A percentile compares a stretch with the other conserved stretches of the same genome.
Conservation (phyloP, 352 stramenopile species). For the Phytopythium helicoides region DNA sequence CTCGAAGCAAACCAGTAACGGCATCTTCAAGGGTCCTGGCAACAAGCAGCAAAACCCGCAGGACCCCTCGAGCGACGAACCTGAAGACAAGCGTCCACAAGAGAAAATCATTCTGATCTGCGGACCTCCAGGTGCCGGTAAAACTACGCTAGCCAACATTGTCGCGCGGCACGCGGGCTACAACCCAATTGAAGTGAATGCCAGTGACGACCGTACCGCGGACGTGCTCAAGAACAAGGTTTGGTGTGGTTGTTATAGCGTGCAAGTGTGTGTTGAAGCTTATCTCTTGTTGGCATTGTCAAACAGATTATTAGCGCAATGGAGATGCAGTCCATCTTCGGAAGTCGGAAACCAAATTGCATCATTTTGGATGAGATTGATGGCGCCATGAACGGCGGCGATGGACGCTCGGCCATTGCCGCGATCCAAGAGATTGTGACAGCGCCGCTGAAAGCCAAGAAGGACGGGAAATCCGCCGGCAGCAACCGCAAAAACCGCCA, state of each 20-base stretch:
- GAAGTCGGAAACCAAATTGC: constrained; percentile 92
- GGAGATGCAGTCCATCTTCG: constrained; percentile 90
- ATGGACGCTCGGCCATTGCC: constrained; percentile 85
- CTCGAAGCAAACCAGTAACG: constrained; percentile 7
- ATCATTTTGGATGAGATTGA: constrained; percentile 99
- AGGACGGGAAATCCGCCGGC: constrained; percentile 23
- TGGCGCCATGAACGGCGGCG: constrained; percentile 89
- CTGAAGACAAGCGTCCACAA: constrained; percentile 49
- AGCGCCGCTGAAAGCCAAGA: constrained; percentile 68
- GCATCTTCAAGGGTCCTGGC: constrained; percentile 7
- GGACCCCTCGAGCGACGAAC: background rate
- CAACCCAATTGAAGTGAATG: constrained; percentile 97
- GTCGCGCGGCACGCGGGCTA: constrained; percentile 96
- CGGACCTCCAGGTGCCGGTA: constrained; percentile 92
- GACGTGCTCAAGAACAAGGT: constrained; percentile 91
- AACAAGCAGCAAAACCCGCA: constrained; percentile 9
- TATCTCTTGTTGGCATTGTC: background rate
- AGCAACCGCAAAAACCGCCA: constrained; percentile 41
- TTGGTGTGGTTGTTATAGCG: constrained; percentile 13
- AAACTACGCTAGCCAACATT: constrained; percentile 98
- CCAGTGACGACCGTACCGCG: constrained; percentile 95
- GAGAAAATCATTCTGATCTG: constrained; percentile 95
- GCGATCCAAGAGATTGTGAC: constrained; percentile 93
- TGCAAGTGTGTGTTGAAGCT: background rate
- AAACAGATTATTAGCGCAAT: constrained; percentile 84